Evolutionary conservation across 768 basidiomycete species (phyloP).

Genomic region (Boletus insuetus): DNA sequence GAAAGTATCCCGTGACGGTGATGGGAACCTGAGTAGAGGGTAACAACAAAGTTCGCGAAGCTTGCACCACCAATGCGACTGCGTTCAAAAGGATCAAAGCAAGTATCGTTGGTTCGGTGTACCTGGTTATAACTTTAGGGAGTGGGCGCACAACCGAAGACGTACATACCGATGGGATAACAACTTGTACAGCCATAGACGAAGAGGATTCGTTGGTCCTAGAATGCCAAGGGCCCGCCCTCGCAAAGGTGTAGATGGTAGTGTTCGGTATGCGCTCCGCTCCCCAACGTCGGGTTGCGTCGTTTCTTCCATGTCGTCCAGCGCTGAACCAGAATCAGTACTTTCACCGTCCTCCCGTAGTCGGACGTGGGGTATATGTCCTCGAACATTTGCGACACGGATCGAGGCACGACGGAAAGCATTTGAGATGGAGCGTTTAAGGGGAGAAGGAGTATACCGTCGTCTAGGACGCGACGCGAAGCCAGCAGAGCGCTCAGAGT

Average conservation of each 20-base stretch:
- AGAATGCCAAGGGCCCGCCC: slow-evolving; percentile 79
- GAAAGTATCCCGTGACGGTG: slow-evolving; percentile 75
- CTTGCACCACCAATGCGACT: slow-evolving; percentile 76
- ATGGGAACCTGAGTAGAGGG: slow-evolving; percentile 39
- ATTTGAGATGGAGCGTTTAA: slow-evolving; percentile 55
- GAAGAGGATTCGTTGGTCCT: slow-evolving; percentile 61
- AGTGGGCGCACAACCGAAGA: background rate
- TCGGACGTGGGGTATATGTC: slow-evolving; percentile 55
- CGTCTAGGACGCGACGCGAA: slow-evolving; percentile 38
- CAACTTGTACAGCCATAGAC: slow-evolving; percentile 60
- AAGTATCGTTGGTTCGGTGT: slow-evolving; percentile 85
- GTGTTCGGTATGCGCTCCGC: slow-evolving; percentile 39
- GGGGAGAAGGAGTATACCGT: slow-evolving; percentile 50
- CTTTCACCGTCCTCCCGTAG: slow-evolving; percentile 48
- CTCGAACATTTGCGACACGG: slow-evolving; percentile 77
- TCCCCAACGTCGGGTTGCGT: slow-evolving; percentile 28
- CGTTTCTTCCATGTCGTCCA: slow-evolving; percentile 38
- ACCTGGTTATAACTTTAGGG: slow-evolving; percentile 40
- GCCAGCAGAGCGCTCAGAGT: slow-evolving; percentile 49
- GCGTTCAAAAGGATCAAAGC: slow-evolving; percentile 82
- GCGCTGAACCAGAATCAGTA: slow-evolving; percentile 22
- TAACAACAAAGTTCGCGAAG: slow-evolving; percentile 59
- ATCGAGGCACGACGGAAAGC: slow-evolving; percentile 64
- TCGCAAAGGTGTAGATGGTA: slow-evolving; percentile 51
- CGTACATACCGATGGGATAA: slow-evolving; percentile 66